phyloP scores from a whole-genome alignment of 306 rosid species.

The barrel medic (Medicago truncatula) region DNA sequence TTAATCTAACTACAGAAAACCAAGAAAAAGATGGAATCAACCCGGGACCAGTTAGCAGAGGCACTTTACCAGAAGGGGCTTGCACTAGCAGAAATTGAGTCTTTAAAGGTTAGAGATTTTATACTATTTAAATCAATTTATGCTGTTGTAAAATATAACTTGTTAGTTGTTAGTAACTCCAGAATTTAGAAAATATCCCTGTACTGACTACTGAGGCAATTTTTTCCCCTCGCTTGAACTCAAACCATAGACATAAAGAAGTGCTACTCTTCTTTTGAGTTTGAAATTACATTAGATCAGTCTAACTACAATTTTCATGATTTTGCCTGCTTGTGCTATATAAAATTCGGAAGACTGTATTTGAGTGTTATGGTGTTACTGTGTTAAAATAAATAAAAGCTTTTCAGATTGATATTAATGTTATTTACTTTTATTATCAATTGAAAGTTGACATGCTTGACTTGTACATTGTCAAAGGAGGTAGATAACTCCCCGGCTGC shows the following conservation, averaged over 20 bases:
- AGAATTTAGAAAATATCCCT: conserved; percentile 33
- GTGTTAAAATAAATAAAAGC: background rate
- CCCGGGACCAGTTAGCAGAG: conserved; percentile 85
- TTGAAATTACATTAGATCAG: conserved; percentile 18
- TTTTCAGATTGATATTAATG: conserved; percentile 27
- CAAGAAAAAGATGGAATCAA: conserved; percentile 85
- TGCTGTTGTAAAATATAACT: conserved; percentile 10
- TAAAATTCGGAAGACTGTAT: conserved; percentile 8
- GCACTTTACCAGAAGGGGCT: conserved; percentile 92
- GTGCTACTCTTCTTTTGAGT: conserved; percentile 1
- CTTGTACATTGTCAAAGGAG: conserved; percentile 52
- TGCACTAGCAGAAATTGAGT: conserved; percentile 71
- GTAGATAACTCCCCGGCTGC: conserved; percentile 43
- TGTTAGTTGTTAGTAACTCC: background rate
- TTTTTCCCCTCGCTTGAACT: background rate
- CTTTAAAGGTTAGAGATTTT: conserved; percentile 67
- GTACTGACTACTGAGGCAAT: background rate
- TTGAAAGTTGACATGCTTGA: conserved; percentile 43
- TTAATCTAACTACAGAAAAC: conserved; percentile 54
- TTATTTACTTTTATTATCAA: conserved; percentile 29
- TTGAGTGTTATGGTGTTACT: background rate
- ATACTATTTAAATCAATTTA: conserved; percentile 31
- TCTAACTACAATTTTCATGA: conserved; percentile 7
- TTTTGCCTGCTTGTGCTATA: conserved; percentile 25
- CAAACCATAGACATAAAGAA: conserved; percentile 12